A percentile compares a stretch with the other conserved stretches of the same genome.
Conservation (phyloP, 2,329 filamentous ascomycete genomes). For the Microsporum ferrugineum region DNA sequence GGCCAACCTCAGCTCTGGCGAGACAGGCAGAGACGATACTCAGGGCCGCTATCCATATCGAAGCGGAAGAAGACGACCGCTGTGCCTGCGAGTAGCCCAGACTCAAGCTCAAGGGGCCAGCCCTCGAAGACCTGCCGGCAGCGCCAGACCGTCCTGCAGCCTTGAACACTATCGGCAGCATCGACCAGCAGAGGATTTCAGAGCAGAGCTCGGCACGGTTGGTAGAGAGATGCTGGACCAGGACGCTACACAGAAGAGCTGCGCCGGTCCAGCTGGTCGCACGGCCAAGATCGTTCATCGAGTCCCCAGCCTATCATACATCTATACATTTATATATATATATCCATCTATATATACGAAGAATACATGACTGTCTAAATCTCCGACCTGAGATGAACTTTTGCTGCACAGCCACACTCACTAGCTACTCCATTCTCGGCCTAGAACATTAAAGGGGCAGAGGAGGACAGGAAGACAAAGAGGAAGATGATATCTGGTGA, state of each 20-base stretch:
- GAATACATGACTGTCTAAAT: no score
- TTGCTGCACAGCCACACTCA: no score
- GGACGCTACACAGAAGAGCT: constrained; percentile 1
- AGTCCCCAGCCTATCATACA: neutral
- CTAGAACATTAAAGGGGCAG: neutral
- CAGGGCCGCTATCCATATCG: constrained; percentile 6
- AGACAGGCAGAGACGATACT: constrained; percentile 3
- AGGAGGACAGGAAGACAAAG: neutral
- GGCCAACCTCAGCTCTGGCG: constrained; percentile 6
- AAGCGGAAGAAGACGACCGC: neutral
- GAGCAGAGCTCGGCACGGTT: constrained; percentile 5
- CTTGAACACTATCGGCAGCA: constrained; percentile 3
- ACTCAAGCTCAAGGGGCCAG: neutral
- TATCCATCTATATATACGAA: no score
- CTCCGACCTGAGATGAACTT: no score
- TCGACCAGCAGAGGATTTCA: constrained; percentile 6
- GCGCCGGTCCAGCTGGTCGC: constrained; percentile 4
- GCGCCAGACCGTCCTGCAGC: neutral
- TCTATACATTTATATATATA: neutral
- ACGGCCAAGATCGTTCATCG: neutral
- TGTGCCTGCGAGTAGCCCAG: neutral
- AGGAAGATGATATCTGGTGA: neutral
- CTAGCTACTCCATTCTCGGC: neutral
- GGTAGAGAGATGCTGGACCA: neutral
- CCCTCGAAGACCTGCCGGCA: neutral